Conservation (phyloP, 2,329 filamentous ascomycete genomes). For the Aplosporella prunicola region DNA sequence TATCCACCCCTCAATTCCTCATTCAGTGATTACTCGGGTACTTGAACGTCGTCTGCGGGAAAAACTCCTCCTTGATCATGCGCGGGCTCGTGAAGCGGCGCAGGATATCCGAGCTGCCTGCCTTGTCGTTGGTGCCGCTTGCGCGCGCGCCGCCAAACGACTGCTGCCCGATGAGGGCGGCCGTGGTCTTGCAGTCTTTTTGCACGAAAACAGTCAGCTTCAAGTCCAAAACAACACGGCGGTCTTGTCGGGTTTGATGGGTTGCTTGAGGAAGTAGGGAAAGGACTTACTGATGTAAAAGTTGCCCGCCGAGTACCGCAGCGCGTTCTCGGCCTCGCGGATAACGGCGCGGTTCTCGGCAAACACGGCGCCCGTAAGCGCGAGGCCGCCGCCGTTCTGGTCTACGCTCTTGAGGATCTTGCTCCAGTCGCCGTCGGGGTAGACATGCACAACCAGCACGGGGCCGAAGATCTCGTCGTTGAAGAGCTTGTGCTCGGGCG, state of each 20-base stretch:
- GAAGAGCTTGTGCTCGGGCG: slow-evolving; percentile 64
- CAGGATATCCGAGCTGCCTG: slow-evolving; percentile 43
- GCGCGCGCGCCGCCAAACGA: slow-evolving; percentile 45
- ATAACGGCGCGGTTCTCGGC: slow-evolving; percentile 57
- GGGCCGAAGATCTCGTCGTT: slow-evolving; percentile 76
- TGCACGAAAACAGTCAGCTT: neutral
- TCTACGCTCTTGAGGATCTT: slow-evolving; percentile 56
- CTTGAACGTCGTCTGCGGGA: slow-evolving; percentile 36
- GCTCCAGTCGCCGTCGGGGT: slow-evolving; percentile 61
- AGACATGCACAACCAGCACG: slow-evolving; percentile 64
- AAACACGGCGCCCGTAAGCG: slow-evolving; percentile 67
- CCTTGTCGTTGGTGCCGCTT: slow-evolving; percentile 50
- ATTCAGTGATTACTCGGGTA: slow-evolving; percentile 41
- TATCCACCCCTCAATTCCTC: neutral
- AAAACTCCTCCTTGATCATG: slow-evolving; percentile 47
- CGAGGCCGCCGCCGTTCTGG: slow-evolving; percentile 60
- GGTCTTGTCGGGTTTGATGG: too few species aligned
- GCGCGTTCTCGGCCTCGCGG: slow-evolving; percentile 57
- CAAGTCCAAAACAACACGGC: neutral
- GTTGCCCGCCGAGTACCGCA: slow-evolving; percentile 68
- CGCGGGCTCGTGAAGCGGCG: slow-evolving; percentile 46
- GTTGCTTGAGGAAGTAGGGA: too few species aligned
- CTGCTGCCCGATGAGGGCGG: slow-evolving; percentile 41
- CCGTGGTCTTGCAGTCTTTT: slow-evolving; percentile 61
- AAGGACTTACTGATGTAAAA: slow-evolving; percentile 58